These are phyloP conservation scores for Cercis canadensis DNA, from an alignment of 306 rosid species.

Conservation along the genomic window DNA sequence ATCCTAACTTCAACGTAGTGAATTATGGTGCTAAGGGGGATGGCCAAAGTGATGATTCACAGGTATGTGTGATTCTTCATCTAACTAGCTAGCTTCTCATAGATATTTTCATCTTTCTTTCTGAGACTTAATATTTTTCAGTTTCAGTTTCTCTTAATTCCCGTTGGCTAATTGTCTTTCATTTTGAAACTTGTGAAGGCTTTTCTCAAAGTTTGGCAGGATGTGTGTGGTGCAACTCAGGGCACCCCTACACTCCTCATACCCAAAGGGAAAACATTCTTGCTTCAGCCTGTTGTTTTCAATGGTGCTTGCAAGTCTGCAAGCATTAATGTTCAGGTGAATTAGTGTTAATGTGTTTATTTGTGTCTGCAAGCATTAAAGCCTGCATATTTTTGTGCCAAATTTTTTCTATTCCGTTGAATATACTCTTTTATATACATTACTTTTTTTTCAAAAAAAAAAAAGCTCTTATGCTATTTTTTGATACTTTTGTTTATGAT, in stretches of 20 bases:
- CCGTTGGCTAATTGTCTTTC: background rate
- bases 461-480: too few relatives aligned
- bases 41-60: conserved; percentile 37
- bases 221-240: conserved; percentile 32
- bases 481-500: too few relatives aligned
- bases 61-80: background rate
- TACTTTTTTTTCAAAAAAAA: too few relatives aligned
- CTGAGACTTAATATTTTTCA: too few relatives aligned
- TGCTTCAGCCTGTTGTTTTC: conserved; percentile 35
- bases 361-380: too few relatives aligned
- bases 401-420: too few relatives aligned
- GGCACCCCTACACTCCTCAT: conserved; percentile 17
- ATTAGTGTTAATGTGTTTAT: background rate
- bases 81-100: background rate
- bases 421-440: too few relatives aligned
- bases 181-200: conserved; percentile 27
- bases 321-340: conserved; percentile 27
- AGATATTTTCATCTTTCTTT: too few relatives aligned
- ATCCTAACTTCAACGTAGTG: conserved; percentile 20
- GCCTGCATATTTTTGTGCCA: too few relatives aligned
- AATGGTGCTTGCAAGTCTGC: conserved; percentile 45
- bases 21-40: conserved; percentile 40
- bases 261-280: conserved; percentile 35
- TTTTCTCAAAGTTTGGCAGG: conserved; percentile 45
- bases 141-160: too few relatives aligned